phyloP scores from a whole-genome alignment of 495 filamentous ascomycete species.

The Immersiella caudata region DNA sequence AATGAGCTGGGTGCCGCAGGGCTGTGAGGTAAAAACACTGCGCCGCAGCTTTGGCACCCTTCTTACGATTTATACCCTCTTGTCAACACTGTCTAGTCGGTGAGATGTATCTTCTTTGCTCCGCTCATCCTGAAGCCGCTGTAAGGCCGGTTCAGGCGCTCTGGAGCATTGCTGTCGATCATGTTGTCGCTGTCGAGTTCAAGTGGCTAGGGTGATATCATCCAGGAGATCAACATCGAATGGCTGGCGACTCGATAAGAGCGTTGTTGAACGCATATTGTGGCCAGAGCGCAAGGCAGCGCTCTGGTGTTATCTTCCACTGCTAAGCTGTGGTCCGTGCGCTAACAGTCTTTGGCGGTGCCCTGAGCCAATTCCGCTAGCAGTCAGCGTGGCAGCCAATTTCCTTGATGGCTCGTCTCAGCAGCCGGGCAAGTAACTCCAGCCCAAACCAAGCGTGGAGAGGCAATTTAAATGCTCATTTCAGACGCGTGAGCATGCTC shows the following conservation, averaged over 20 bases:
- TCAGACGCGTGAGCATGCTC: constrained; percentile 7
- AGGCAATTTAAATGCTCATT: constrained; percentile 25
- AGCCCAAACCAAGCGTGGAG: constrained; percentile 14
- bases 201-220: background rate
- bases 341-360: background rate
- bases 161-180: background rate
- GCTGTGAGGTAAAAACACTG: constrained; percentile 11
- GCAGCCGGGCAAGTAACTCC: constrained; percentile 11
- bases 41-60: constrained; percentile 8
- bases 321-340: constrained; percentile 14
- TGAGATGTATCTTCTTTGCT: background rate
- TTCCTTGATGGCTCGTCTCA: constrained; percentile 1
- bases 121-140: background rate
- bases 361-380: background rate
- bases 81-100: background rate
- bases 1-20: background rate
- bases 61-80: background rate
- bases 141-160: background rate
- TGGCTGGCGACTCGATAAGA: background rate
- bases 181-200: background rate
- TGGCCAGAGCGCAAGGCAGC: background rate
- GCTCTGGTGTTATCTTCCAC: background rate
- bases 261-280: constrained; percentile 3
- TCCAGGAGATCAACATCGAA: background rate
- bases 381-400: background rate